Percentiles rank a stretch among this genome's conserved stretches.
phyloP scores from a whole-genome alignment of 1,139 yeast species.

The Yamadazyma triangularis region DNA sequence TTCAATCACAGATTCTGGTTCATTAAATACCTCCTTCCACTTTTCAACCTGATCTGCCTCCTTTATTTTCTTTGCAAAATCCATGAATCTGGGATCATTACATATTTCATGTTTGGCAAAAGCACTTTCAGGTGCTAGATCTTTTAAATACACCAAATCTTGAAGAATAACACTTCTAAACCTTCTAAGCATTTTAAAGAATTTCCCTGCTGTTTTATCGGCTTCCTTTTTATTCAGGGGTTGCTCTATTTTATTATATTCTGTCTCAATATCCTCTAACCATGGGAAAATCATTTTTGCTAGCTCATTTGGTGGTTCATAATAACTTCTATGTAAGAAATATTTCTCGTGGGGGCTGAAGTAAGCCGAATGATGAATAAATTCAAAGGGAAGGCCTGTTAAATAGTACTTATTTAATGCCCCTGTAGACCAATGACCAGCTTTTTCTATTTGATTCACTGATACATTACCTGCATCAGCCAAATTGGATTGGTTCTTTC shows the following conservation, averaged over 20 bases:
- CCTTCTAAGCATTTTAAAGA: constrained; percentile 2
- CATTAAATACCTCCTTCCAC: too few species aligned
- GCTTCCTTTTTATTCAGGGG: neutral
- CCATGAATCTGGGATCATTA: constrained; percentile 4
- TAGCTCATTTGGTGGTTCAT: constrained; percentile 3
- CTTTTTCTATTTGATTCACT: constrained; percentile 4
- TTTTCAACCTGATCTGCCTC: too few species aligned
- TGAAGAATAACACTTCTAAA: constrained; percentile 6
- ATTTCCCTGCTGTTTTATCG: neutral
- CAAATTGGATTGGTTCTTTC: constrained; percentile 1
- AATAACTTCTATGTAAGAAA: constrained; percentile 2
- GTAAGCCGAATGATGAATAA: constrained; percentile 3
- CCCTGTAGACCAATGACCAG: constrained; percentile 4
- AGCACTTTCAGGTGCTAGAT: constrained; percentile 3
- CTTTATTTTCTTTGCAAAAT: constrained; percentile 2
- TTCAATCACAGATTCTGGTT: too few species aligned
- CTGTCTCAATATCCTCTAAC: constrained; percentile 5
- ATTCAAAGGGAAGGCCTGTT: constrained; percentile 3
- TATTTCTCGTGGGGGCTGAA: constrained; percentile 3
- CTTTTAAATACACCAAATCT: constrained; percentile 2
- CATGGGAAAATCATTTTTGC: constrained; percentile 7
- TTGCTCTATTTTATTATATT: neutral
- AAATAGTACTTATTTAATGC: constrained; percentile 1
- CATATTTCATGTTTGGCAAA: constrained; percentile 6
- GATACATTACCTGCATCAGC: constrained; percentile 3